Evolutionary conservation across 2,329 filamentous ascomycete species (phyloP), one percentile per base, ranked within the genome.

Genomic region (Colletotrichum brevisporum): DNA sequence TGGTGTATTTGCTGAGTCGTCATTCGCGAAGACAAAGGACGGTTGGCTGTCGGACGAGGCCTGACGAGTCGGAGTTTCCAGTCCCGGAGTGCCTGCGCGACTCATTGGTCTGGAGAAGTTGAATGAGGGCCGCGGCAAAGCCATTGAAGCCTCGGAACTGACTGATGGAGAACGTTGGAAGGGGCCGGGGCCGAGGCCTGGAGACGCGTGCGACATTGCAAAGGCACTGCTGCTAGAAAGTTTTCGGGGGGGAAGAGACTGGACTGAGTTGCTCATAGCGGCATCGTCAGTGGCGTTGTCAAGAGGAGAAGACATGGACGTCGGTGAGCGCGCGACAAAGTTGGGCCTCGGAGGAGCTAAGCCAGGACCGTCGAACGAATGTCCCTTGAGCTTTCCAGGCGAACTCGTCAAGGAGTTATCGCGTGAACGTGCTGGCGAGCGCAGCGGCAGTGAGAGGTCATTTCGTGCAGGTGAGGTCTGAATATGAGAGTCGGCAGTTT

Each of bases 91-190:
- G 70, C 89, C 90, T 69, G 90, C 88, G 76, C 91, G 87, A 79
- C 95, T 98, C 70, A 97, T 82, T 0, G 96, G 96, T 51, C 96
- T 89, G 0, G 96, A 98, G 79, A 98, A 98, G 80, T 99, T 98
- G 81, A 97, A 95, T 0, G 92, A 90, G 1, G 94, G 92, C 16
- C 91, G 88, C 13, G 91, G 89, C 43, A 94, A 76, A 10, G 79
- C 86, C 52, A 87, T 86, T 2, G 94, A 97, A 58, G 89, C 88
- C 71, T 97, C 94, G 1, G 95, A 98, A 70, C 90, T 91, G 45
- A 94, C 87, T 0, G 96, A 98, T 2, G 94, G 94, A 1, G 95
- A 97, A 75, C 94, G 88, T 67, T 90, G 88, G 74, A 91, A 88
- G 31, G 89, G 65, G 4, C 60, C 57, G 9, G 71, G 85, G 16